Conservation (phyloP, 2,329 filamentous ascomycete genomes). For the Trichoderma sp. region DNA sequence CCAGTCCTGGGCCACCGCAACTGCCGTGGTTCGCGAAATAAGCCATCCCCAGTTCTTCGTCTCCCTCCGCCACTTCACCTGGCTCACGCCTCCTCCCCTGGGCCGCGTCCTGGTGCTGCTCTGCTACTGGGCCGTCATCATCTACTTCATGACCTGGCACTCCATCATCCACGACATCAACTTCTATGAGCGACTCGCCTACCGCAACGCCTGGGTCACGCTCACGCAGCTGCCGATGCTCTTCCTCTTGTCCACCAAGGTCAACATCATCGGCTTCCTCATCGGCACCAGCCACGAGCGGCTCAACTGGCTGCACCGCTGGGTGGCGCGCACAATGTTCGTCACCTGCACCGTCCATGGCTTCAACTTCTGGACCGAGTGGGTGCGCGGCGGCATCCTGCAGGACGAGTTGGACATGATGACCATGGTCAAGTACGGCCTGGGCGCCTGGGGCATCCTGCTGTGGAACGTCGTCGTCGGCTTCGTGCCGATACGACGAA, state of each 20-base stretch:
- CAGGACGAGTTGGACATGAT: slow-evolving; percentile 61
- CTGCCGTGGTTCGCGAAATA: slow-evolving; percentile 59
- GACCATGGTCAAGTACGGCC: slow-evolving; percentile 66
- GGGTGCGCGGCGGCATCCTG: slow-evolving; percentile 62
- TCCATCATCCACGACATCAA: slow-evolving; percentile 55
- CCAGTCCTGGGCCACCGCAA: slow-evolving; percentile 61
- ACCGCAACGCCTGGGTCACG: slow-evolving; percentile 68
- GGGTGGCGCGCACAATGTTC: slow-evolving; percentile 70
- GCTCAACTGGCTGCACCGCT: slow-evolving; percentile 73
- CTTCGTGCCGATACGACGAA: slow-evolving; percentile 64
- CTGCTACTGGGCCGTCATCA: slow-evolving; percentile 61
- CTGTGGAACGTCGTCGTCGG: slow-evolving; percentile 67
- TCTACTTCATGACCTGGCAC: slow-evolving; percentile 58
- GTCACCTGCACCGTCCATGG: slow-evolving; percentile 70
- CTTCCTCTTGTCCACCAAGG: slow-evolving; percentile 63
- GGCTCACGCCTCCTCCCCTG: slow-evolving; percentile 61
- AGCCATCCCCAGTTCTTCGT: slow-evolving; percentile 59
- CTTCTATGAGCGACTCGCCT: slow-evolving; percentile 67
- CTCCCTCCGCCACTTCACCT: slow-evolving; percentile 50
- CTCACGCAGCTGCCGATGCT: slow-evolving; percentile 66
- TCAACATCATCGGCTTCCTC: slow-evolving; percentile 61
- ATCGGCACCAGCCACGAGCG: slow-evolving; percentile 68
- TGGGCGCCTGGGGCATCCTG: slow-evolving; percentile 67
- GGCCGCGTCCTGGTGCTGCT: slow-evolving; percentile 58
- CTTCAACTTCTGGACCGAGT: slow-evolving; percentile 68